Base-by-base conservation (phyloP, 345 rosid species). In the Boechera divaricarpa region DNA sequence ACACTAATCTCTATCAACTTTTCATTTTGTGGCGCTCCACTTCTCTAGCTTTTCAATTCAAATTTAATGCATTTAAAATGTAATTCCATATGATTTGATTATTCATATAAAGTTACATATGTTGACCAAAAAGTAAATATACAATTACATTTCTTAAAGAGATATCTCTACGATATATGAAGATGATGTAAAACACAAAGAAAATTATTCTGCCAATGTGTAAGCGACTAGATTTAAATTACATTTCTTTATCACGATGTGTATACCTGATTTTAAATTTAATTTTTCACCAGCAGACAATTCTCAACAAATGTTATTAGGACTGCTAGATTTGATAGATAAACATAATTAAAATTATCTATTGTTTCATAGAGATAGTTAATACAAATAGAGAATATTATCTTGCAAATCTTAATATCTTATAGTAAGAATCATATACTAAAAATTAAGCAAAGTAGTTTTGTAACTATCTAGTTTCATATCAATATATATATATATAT, bases 21-120 rank as follows among this genome's bases (percentile, higher is more conserved):
- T 48, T 28, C 18, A 39, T 62, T 76, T 62, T 77, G 65, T 70
- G 75, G 71, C 80, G 69, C 76, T 77, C 76, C 80, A 77, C 66
- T 77, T 77, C 51, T 52, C 12, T 62, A 7, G 56, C 56, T 49
- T 76, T 76, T 53, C 41, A 52, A 42, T 10, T 32, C 48, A 31
- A 24, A 21, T 51, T 77, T 54, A 63, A 10, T 62, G 74, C 52
- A 33, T 77, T 76, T 5, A 29, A 5, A 26, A 44, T 12, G 24
- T 32, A 15, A 13, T 10, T 56, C 2, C 15, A 3, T 31, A 32
- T 32, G 1, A 32, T 32, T n/a, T 32, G 31, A 5, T 12, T 5
- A 11, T 55, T 55, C 8, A 55, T 31, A 55, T 28, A 55, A 10
- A 12, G 1, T 6, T 29, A 28, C 9, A 29, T 55, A 13, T 56